phyloP scores from a whole-genome alignment of 2,329 filamentous ascomycete species.

The Xylariales sp. region DNA sequence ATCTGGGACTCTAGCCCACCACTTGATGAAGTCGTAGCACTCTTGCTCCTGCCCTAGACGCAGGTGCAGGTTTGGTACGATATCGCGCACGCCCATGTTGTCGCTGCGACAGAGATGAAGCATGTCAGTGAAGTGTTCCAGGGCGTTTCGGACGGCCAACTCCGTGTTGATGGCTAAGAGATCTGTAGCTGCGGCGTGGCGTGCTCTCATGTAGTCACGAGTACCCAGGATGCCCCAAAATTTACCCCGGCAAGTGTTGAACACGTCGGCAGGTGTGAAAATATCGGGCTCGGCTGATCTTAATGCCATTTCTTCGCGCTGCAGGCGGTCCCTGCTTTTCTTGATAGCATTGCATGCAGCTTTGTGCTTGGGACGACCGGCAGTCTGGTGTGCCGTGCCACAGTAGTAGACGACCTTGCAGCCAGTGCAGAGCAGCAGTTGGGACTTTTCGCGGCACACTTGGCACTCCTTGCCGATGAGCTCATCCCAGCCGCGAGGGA shows the following conservation, averaged over 20 bases:
- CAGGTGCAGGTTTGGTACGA: slow-evolving; percentile 37
- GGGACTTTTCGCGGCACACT: neutral
- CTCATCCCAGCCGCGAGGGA: too few species aligned
- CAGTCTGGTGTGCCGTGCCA: slow-evolving; percentile 34
- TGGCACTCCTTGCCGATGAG: neutral
- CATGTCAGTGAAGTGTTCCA: slow-evolving; percentile 38
- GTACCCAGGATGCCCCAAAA: slow-evolving; percentile 39
- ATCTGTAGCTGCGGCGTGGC: slow-evolving; percentile 24
- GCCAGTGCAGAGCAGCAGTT: slow-evolving; percentile 31
- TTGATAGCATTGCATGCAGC: slow-evolving; percentile 31
- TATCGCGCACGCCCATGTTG: slow-evolving; percentile 35
- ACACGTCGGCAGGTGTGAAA: slow-evolving; percentile 25
- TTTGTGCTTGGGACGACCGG: slow-evolving; percentile 33
- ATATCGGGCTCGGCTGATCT: slow-evolving; percentile 23
- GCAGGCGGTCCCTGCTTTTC: slow-evolving; percentile 20
- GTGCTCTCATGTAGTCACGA: slow-evolving; percentile 38
- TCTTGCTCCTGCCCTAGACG: slow-evolving; percentile 45
- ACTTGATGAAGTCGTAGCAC: slow-evolving; percentile 40
- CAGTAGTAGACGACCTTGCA: slow-evolving; percentile 44
- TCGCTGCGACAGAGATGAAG: slow-evolving; percentile 39
- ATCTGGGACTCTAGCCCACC: slow-evolving; percentile 18
- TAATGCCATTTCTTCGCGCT: slow-evolving; percentile 31
- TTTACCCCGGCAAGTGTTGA: slow-evolving; percentile 30
- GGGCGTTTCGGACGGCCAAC: slow-evolving; percentile 28
- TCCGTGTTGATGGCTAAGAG: slow-evolving; percentile 27